phyloP scores from a whole-genome alignment of 371 early-diverging fungal genomes.

The Lichtheimia ornata region DNA sequence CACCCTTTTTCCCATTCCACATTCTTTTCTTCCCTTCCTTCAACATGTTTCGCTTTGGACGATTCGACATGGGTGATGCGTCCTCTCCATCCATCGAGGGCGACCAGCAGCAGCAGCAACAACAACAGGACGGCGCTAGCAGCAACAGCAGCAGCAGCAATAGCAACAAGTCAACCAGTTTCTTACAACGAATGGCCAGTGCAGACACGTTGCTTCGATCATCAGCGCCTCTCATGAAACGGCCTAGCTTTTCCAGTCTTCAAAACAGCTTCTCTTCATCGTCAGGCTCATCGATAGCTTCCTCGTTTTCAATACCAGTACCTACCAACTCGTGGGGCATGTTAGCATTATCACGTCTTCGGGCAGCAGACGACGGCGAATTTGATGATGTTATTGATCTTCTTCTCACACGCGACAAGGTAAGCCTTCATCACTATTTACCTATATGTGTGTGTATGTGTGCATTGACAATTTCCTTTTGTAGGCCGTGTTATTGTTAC shows the following conservation, averaged over 20 bases:
- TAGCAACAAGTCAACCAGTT: constrained; percentile 11
- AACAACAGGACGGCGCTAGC: no score
- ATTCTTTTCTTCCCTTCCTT: no score
- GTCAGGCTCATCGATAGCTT: constrained; percentile 11
- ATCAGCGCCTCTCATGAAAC: constrained; percentile 10
- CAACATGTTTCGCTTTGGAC: no score
- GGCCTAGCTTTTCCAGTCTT: constrained; percentile 25
- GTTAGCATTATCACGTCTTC: constrained; percentile 37
- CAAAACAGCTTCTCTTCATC: constrained; percentile 26
- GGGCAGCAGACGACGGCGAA: constrained; percentile 30
- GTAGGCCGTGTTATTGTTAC: constrained; percentile 42
- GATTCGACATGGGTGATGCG: no score
- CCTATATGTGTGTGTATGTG: background rate
- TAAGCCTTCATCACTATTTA: background rate
- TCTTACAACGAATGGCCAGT: constrained; percentile 35
- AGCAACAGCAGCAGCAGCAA: background rate
- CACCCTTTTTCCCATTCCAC: no score
- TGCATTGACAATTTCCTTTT: constrained; percentile 1
- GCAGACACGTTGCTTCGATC: constrained; percentile 22
- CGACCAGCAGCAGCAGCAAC: no score
- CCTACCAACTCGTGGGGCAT: constrained; percentile 56
- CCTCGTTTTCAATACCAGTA: constrained; percentile 49
- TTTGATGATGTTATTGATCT: constrained; percentile 42
- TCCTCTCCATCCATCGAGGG: no score
- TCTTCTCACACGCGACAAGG: constrained; percentile 10